Evolutionary conservation across 176 grass and related monocot genomes (phyloP).

Genomic region (Carex cristatella): DNA sequence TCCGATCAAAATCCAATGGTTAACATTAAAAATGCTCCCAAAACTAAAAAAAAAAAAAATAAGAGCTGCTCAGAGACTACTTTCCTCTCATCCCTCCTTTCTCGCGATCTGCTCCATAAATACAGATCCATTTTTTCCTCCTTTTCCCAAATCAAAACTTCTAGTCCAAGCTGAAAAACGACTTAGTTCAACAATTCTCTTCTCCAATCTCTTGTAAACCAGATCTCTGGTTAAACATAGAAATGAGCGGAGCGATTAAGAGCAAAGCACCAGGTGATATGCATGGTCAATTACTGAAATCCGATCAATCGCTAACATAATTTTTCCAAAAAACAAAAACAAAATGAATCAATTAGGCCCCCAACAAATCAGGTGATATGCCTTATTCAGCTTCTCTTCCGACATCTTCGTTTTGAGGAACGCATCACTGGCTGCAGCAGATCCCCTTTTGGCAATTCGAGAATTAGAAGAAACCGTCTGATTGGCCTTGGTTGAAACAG

Average conservation of each 20-base stretch:
- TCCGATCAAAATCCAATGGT: too few relatives aligned
- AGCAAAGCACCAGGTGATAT: slow-evolving; percentile 32
- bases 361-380: slow-evolving; percentile 73
- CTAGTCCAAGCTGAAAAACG: not conserved
- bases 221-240: not conserved
- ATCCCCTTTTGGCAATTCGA: not conserved
- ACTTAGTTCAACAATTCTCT: not conserved
- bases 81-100: not conserved
- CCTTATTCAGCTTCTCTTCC: slow-evolving; percentile 57
- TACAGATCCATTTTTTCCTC: not conserved
- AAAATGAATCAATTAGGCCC: slow-evolving; percentile 35
- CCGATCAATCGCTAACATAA: not conserved
- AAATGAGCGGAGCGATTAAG: slow-evolving; percentile 32
- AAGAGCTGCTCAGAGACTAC: too few relatives aligned
- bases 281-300: not conserved
- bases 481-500: not conserved
- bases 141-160: not conserved
- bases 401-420: slow-evolving; percentile 5
- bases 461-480: slow-evolving; percentile 2
- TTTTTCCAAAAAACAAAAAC: not conserved
- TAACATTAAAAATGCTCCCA: too few relatives aligned
- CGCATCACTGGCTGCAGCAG: not conserved
- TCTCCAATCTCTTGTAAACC: not conserved
- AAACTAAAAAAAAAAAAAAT: too few relatives aligned
- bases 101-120: not conserved